Evolutionary conservation across 352 stramenopile species (phyloP).

Genomic region (Albugo laibachii): DNA sequence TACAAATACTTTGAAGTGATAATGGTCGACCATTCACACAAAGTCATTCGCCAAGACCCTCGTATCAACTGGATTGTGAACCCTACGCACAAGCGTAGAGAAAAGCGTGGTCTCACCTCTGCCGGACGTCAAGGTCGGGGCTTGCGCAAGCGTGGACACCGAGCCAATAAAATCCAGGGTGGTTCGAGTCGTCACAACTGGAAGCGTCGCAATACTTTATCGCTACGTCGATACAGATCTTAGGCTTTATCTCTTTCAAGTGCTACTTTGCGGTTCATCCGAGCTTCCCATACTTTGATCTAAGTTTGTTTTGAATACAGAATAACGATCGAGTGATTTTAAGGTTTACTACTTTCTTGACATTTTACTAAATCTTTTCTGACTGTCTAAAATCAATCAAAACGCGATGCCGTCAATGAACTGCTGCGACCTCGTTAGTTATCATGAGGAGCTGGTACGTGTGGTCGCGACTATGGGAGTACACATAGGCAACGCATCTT

Average conservation of each 20-base stretch:
- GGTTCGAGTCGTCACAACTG: slow-evolving; percentile 93
- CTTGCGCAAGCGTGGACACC: slow-evolving; percentile 96
- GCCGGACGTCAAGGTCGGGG: slow-evolving; percentile 93
- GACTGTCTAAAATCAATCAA: too few relatives aligned
- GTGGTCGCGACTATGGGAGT: too few relatives aligned
- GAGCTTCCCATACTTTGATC: not conserved
- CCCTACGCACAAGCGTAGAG: slow-evolving; percentile 97
- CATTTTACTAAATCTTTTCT: too few relatives aligned
- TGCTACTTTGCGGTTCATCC: slow-evolving; percentile 18
- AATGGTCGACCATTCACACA: slow-evolving; percentile 95
- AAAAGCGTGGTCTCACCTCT: slow-evolving; percentile 96
- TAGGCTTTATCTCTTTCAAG: slow-evolving; percentile 16
- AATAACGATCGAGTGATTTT: not conserved
- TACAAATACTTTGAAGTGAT: slow-evolving; percentile 99
- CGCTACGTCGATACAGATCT: slow-evolving; percentile 96
- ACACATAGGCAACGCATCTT: too few relatives aligned
- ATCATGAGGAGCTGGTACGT: slow-evolving; percentile 57
- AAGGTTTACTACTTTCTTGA: too few relatives aligned
- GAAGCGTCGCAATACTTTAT: slow-evolving; percentile 97
- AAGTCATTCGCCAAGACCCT: slow-evolving; percentile 95
- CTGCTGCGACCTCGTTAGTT: slow-evolving; percentile 45
- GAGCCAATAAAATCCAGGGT: slow-evolving; percentile 98
- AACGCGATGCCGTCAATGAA: slow-evolving; percentile 2
- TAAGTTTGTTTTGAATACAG: not conserved
- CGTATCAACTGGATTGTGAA: slow-evolving; percentile 99